Evolutionary conservation across 306 rosid species (phyloP).

Genomic region (Abrus precatorius): DNA sequence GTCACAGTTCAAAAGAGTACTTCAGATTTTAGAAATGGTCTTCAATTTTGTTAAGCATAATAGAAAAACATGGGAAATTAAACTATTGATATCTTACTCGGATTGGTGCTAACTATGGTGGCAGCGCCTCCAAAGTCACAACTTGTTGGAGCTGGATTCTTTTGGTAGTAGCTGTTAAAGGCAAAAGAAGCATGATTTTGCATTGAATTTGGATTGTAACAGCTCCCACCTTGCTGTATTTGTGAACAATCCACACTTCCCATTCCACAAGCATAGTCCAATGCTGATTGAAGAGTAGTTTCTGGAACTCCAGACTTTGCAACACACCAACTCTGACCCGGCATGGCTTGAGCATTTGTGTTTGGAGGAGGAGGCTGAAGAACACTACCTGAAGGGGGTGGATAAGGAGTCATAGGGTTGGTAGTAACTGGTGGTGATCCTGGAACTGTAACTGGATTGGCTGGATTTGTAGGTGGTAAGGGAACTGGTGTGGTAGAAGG

Average conservation of each 20-base stretch:
- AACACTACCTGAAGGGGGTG: slow-evolving; percentile 66
- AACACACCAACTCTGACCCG: slow-evolving; percentile 91
- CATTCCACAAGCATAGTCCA: slow-evolving; percentile 92
- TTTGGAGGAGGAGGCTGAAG: slow-evolving; percentile 75
- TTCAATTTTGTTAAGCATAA: slow-evolving; percentile 29
- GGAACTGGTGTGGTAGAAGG: slow-evolving; percentile 74
- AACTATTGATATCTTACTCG: slow-evolving; percentile 65
- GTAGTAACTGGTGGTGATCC: slow-evolving; percentile 60
- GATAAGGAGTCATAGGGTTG: slow-evolving; percentile 76
- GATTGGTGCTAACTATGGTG: slow-evolving; percentile 67
- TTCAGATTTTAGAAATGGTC: slow-evolving; percentile 13
- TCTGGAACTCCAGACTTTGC: slow-evolving; percentile 72
- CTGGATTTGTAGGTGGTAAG: slow-evolving; percentile 58
- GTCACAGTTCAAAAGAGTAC: slow-evolving; percentile 26
- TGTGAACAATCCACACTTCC: slow-evolving; percentile 75
- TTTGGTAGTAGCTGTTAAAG: slow-evolving; percentile 84
- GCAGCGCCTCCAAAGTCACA: slow-evolving; percentile 95
- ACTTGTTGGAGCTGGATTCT: slow-evolving; percentile 82
- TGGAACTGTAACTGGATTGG: slow-evolving; percentile 52
- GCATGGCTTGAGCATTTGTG: slow-evolving; percentile 58
- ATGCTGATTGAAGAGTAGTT: slow-evolving; percentile 76
- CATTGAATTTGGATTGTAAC: slow-evolving; percentile 75
- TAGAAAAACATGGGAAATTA: not conserved
- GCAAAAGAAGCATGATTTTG: slow-evolving; percentile 94
- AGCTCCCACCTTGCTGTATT: slow-evolving; percentile 81